Evolutionary conservation across 768 basidiomycete species (phyloP).

Genomic region (Termitomyces sp.): DNA sequence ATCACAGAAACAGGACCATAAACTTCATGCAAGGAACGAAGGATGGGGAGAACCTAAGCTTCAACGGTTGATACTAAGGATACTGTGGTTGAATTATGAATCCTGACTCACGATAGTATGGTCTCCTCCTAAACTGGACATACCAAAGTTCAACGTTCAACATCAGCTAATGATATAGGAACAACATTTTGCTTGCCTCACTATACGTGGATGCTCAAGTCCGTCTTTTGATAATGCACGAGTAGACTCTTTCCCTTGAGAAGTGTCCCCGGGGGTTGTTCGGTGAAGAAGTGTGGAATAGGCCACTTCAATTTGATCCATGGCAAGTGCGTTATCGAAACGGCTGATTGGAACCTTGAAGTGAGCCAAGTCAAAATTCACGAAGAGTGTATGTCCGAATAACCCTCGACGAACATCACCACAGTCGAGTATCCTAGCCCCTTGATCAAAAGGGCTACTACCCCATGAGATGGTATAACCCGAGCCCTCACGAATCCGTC

Average conservation of each 20-base stretch:
- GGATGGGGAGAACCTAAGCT: conserved; percentile 65
- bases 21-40: conserved; percentile 70
- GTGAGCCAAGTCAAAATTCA: background rate
- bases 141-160: background rate
- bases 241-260: conserved; percentile 31
- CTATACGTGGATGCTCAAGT: conserved; percentile 64
- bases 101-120: conserved; percentile 64
- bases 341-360: conserved; percentile 67
- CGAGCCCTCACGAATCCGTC: conserved; percentile 49
- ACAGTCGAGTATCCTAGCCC: conserved; percentile 68
- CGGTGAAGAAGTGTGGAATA: conserved; percentile 73
- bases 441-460: conserved; percentile 55
- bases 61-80: background rate
- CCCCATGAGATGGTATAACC: conserved; percentile 74
- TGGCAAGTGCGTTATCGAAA: conserved; percentile 77
- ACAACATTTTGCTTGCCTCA: conserved; percentile 36
- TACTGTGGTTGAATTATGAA: too few species aligned
- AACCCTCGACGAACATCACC: conserved; percentile 54
- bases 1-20: conserved; percentile 83
- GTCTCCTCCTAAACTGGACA: conserved; percentile 70
- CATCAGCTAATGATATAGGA: background rate
- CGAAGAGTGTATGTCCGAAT: background rate
- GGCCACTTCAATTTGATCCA: conserved; percentile 85
- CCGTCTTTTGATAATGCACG: conserved; percentile 48
- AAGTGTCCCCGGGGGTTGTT: conserved; percentile 31